phyloP scores from a whole-genome alignment of 345 rosid species.

The Euphorbia tirucalli region DNA sequence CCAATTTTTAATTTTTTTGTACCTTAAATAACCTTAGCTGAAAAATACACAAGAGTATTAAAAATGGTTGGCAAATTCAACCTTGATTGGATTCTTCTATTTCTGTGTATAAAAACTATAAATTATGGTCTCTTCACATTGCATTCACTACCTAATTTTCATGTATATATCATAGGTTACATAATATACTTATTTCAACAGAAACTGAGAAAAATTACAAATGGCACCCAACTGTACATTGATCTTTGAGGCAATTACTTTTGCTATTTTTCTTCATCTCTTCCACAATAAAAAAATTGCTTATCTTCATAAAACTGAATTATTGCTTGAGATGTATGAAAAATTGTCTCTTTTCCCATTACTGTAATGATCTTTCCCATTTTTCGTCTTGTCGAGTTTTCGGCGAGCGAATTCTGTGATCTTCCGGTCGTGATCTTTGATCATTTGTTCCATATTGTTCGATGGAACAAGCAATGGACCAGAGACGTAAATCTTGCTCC shows the following conservation, averaged over 20 bases:
- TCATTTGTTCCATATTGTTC: conserved; percentile 78
- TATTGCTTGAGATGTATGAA: not conserved
- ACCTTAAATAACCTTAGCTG: no score
- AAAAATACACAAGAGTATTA: not conserved
- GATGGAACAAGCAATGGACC: conserved; percentile 78
- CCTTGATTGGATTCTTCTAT: conserved; percentile 19
- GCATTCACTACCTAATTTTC: not conserved
- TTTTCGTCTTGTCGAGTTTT: conserved; percentile 42
- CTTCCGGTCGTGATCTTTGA: conserved; percentile 77
- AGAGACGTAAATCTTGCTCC: conserved; percentile 78
- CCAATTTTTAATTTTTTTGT: no score
- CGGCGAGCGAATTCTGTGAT: conserved; percentile 68
- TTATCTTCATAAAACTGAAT: conserved; percentile 15
- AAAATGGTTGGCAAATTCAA: not conserved
- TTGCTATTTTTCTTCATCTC: conserved; percentile 16
- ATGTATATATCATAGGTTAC: not conserved
- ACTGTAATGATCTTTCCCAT: conserved; percentile 11
- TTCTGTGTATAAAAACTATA: not conserved
- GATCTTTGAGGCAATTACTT: conserved; percentile 3
- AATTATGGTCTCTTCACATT: conserved; percentile 3
- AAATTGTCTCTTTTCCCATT: conserved; percentile 19
- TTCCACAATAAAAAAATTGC: conserved; percentile 2
- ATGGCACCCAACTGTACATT: conserved; percentile 16
- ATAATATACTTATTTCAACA: not conserved
- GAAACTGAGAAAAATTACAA: not conserved